Base-by-base conservation (phyloP, 768 basidiomycete genomes). In the Xerocomellus intermedius region DNA sequence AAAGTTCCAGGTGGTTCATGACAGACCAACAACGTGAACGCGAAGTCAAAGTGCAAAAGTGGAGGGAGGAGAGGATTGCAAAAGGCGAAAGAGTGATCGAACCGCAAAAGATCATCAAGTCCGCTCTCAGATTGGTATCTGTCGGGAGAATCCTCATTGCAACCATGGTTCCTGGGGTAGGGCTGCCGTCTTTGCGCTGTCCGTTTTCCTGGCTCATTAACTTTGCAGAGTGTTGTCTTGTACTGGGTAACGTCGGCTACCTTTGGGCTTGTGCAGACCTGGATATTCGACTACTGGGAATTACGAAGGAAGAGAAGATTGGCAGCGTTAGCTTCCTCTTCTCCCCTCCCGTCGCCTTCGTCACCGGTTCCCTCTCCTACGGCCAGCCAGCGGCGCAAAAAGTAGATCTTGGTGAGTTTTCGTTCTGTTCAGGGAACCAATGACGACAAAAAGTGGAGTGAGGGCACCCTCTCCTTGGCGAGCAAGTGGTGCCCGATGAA, bases 201-300 rank as follows among this genome's bases (percentile, higher is more conserved):
- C 22, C 24, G 26, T 48, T 41, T 45, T 33, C 37, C 48, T 45
- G 32, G 28, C 48, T 52, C 54, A 36, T 59, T 37, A n/a, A 42
- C 32, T 50, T 59, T 58, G 17, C 50, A 50, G 90, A 80, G 85
- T 46, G 75, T 92, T 24, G 75, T 83, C 36, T 63, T 92, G 32
- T 92, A 89, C 63, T 92, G 90, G 90, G 76, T 85, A 3, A 82
- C 86, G 13, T 92, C 90, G 14, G 87, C 90, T 3, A 71, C 79
- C 12, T 87, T 87, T 67, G 89, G 89, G 39, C 73, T 91, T 19
- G 55, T 86, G 14, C 89, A 91, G 66, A 85, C 87, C 2, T 92
- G 87, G 86, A 59, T 79, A 32, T 72, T 92, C 54, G 86, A 90
- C 52, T 87, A 79, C 74, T 78, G 79, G 74, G 83, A 85, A 52